Conservation (phyloP, 2,329 filamentous ascomycete genomes). For the Pseudogymnoascus pannorum region DNA sequence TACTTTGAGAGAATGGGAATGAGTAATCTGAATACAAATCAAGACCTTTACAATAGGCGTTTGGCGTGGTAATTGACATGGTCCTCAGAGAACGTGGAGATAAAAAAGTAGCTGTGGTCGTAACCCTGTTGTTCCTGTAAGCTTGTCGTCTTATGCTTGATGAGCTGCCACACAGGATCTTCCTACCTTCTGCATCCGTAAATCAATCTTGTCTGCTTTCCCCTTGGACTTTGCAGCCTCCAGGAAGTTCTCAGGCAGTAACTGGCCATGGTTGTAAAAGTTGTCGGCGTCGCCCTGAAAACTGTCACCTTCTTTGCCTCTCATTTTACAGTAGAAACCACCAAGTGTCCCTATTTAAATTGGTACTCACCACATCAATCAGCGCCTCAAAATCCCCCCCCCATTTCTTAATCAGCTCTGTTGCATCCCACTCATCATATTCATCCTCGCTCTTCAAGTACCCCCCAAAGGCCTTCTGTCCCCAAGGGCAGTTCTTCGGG, state of each 20-base stretch:
- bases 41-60: conserved; percentile 47
- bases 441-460: conserved; percentile 69
- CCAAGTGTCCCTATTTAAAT: not conserved
- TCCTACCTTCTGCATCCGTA: conserved; percentile 73
- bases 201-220: conserved; percentile 58
- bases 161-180: conserved; percentile 24
- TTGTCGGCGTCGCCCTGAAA: conserved; percentile 79
- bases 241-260: conserved; percentile 89
- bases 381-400: conserved; percentile 65
- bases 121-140: conserved; percentile 52
- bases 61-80: conserved; percentile 90
- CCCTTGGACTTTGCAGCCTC: conserved; percentile 71
- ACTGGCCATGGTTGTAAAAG: conserved; percentile 90
- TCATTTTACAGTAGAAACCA: not conserved
- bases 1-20: not conserved
- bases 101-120: conserved; percentile 97
- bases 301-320: not conserved
- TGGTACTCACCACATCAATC: conserved; percentile 70
- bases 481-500: conserved; percentile 82
- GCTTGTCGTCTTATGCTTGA: not conserved
- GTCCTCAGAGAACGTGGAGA: conserved; percentile 82
- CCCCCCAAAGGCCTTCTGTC: conserved; percentile 86
- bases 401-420: conserved; percentile 75
- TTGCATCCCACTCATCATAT: conserved; percentile 89
- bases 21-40: conserved; percentile 5